Evolutionary conservation across 306 rosid species (phyloP), one percentile per base, ranked within the genome.

Genomic region (Astragalus glycyphyllos): DNA sequence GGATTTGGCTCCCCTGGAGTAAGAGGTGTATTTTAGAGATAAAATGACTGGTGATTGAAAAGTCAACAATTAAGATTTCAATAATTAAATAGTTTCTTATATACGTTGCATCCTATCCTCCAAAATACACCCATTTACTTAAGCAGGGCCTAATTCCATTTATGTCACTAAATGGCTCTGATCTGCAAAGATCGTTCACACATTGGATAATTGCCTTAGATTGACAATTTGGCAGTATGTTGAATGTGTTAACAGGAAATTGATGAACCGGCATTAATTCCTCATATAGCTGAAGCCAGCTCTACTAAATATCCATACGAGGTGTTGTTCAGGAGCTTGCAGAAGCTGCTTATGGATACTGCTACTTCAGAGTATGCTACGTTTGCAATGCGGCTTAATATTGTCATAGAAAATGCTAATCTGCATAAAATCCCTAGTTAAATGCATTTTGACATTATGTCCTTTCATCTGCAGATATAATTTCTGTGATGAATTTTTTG

Each of bases 221-320:
- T 40, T 37, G 6, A 7, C 31, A 26, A 26, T 56, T 64, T 72
- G 61, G 57, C 51, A 31, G 55, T 29, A 40, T 26, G 47, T 63
- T 66, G 35, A 35, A 16, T 69, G 50, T 61, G 44, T 47, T 55
- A 69, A 47, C 87, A 91, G 96, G 96, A 85, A 77, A 84, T 91
- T 73, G 97, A 91, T 60, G 96, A 91, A 75, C 93, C 96, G 51
- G 93, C 97, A 14, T 74, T 91, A 77, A 89, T 89, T 82, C 96
- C 97, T 60, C 96, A 89, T 84, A 89, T 89, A 71, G 91, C 97
- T 59, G 97, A 89, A 89, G 96, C 97, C 60, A 87, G 90, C 81
- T 84, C 93, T 57, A 79, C 7, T 65, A 91, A 89, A 84, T 89
- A 91, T 75, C 93, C 97, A 4, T 91, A 91, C 1, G 97, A 91